Evolutionary conservation across 176 grass and related monocot genomes (phyloP).

Genomic region (Chloris gayana): DNA sequence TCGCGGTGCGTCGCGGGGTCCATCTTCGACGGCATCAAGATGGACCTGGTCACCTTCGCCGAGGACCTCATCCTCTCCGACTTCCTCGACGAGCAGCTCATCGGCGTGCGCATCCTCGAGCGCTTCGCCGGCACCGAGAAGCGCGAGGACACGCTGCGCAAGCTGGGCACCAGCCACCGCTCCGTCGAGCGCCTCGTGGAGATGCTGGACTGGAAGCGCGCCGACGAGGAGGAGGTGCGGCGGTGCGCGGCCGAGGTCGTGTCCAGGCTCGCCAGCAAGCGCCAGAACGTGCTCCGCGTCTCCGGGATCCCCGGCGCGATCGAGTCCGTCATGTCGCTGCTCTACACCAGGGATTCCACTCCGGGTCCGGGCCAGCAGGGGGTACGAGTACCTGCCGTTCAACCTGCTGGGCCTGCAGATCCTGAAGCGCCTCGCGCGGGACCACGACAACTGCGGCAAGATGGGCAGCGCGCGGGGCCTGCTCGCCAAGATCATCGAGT

Average conservation of each 20-base stretch:
- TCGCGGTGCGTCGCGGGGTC: slow-evolving; percentile 55
- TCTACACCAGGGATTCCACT: slow-evolving; percentile 51
- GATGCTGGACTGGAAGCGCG: slow-evolving; percentile 49
- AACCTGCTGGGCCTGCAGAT: slow-evolving; percentile 63
- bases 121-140: slow-evolving; percentile 26
- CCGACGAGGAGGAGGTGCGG: slow-evolving; percentile 56
- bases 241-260: slow-evolving; percentile 49
- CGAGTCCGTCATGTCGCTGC: slow-evolving; percentile 68
- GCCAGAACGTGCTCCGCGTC: slow-evolving; percentile 61
- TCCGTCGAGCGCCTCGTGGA: slow-evolving; percentile 22
- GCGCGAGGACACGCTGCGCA: slow-evolving; percentile 5
- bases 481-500: slow-evolving; percentile 63
- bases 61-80: slow-evolving; percentile 57
- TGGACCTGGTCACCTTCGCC: slow-evolving; percentile 71
- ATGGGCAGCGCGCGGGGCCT: slow-evolving; percentile 60
- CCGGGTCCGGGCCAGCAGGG: too few species aligned
- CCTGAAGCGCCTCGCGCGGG: slow-evolving; percentile 59
- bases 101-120: slow-evolving; percentile 58
- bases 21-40: slow-evolving; percentile 78
- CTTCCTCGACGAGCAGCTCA: slow-evolving; percentile 75
- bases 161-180: background rate
- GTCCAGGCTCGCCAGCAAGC: slow-evolving; percentile 51
- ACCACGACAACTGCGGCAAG: slow-evolving; percentile 66
- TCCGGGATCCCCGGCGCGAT: slow-evolving; percentile 64
- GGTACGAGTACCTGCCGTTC: slow-evolving; percentile 18